Conservation (phyloP, 495 filamentous ascomycete species). For the Talaromyces thailandensis region DNA sequence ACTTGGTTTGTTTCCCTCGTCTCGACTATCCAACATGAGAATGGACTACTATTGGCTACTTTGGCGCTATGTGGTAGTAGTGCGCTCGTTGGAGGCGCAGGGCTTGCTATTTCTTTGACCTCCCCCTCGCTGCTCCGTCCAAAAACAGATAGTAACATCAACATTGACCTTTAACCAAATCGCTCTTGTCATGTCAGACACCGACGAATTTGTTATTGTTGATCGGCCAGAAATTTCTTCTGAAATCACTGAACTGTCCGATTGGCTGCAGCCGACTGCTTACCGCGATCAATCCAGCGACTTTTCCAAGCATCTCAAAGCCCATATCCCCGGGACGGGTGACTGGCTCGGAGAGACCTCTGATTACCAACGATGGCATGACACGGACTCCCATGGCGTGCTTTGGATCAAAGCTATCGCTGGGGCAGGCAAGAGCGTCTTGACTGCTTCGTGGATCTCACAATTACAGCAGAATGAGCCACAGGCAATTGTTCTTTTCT, state of each 20-base stretch:
- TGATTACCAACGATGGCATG: not conserved
- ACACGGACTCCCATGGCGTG: constrained; percentile 17
- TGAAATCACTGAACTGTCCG: not conserved
- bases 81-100: not conserved
- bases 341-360: no score
- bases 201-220: not conserved
- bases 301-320: constrained; percentile 23
- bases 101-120: not conserved
- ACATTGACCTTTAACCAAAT: not conserved
- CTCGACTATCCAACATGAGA: not conserved
- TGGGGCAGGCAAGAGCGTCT: constrained; percentile 5
- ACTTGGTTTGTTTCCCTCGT: not conserved
- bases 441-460: not conserved
- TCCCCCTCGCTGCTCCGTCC: not conserved
- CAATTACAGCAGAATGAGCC: not conserved
- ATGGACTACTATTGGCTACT: not conserved
- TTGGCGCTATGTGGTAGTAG: not conserved
- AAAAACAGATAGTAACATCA: not conserved
- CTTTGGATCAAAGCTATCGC: constrained; percentile 33
- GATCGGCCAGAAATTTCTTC: not conserved
- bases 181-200: not conserved
- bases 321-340: constrained; percentile 16
- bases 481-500: no score
- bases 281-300: constrained; percentile 9
- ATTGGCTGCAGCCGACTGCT: constrained; percentile 10